Percentiles rank a stretch among this genome's conserved stretches.
Conservation (phyloP, 2,329 filamentous ascomycete species). For the Domatiomyces catenatus region DNA sequence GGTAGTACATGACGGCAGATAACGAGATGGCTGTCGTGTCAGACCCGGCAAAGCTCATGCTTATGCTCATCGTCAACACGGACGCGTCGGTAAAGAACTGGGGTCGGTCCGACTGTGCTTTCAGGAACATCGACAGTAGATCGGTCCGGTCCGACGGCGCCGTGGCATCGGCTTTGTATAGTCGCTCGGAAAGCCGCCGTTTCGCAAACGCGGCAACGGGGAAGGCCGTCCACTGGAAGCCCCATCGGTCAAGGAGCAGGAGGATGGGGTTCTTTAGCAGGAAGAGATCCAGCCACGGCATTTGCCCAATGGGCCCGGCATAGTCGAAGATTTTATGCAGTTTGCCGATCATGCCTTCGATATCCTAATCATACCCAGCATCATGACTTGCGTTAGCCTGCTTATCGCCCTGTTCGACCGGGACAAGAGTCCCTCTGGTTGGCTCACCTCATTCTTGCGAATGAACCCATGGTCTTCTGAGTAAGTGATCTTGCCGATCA, state of each 20-base stretch:
- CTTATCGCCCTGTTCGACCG: background rate
- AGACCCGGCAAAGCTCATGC: slow-evolving; percentile 46
- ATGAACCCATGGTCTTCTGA: slow-evolving; percentile 25
- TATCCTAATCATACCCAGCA: slow-evolving; percentile 11
- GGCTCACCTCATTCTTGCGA: slow-evolving; percentile 13
- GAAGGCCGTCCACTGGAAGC: slow-evolving; percentile 52
- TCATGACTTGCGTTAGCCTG: background rate
- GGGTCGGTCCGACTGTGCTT: slow-evolving; percentile 14
- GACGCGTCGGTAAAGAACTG: slow-evolving; percentile 20
- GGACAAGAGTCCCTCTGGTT: background rate
- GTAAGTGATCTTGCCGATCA: slow-evolving; percentile 25
- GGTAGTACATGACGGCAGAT: slow-evolving; percentile 56
- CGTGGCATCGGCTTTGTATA: slow-evolving; percentile 24
- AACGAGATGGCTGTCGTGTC: slow-evolving; percentile 69
- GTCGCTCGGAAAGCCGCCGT: slow-evolving; percentile 50
- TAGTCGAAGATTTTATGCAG: slow-evolving; percentile 40
- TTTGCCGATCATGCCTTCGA: slow-evolving; percentile 25
- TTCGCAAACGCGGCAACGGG: slow-evolving; percentile 59
- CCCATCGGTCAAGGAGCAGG: slow-evolving; percentile 51
- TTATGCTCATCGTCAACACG: slow-evolving; percentile 19
- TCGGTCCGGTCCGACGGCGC: slow-evolving; percentile 19
- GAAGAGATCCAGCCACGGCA: slow-evolving; percentile 15
- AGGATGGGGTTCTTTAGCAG: slow-evolving; percentile 17
- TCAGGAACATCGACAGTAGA: slow-evolving; percentile 17
- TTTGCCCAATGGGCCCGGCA: slow-evolving; percentile 39